Base-by-base conservation (phyloP, 352 stramenopile species). In the Globisporangium cylindrosporum region DNA sequence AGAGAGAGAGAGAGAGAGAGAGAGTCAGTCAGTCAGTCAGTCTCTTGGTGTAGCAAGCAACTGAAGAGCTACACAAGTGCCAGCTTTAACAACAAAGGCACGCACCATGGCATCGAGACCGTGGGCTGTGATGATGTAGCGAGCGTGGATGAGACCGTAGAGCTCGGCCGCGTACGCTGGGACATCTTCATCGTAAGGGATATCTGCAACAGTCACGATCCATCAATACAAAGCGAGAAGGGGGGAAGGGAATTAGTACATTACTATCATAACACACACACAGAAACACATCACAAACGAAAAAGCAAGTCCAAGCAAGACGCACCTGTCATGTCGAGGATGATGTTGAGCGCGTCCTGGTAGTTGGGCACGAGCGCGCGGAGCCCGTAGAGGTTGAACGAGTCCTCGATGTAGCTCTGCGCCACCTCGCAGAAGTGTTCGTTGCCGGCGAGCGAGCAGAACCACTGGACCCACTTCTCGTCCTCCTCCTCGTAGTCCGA, bases 381-480 rank as follows among this genome's bases (percentile, higher is more conserved):
- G 43, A 97, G 77, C 10, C 91, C 91, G 73, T 97, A 97, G 68
- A 97, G 84, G 75, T 97, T 97, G 79, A 97, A 97, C 70, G 86
- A 96, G 82, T 97, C 91, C 77, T 97, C 91, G 74, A 97, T 97
- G 88, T 97, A 97, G 76, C 87, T 94, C 70, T 89, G 79, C 62
- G 92, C 87, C 64, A 97, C 89, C 69, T 97, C 90, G 74, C 91
- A 97, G 70, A 97, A 97, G 82, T 93, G 81, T 70, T 97, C 91
- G 67, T 97, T 97, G 70, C 91, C 91, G 48, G 90, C 87, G n/a
- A 97, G 82, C 67, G 85, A 93, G 75, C 90, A 97, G 77, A 97
- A 97, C 91, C 91, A 97, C 77, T 97, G 90, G 75, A 96, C 91
- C 91, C 91, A 97, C 77, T 94, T 97, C 75, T 97, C 90, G 68